These are phyloP conservation scores for Lodderomyces theae DNA, from an alignment of 1,139 yeast genomes.

Conservation along the genomic window DNA sequence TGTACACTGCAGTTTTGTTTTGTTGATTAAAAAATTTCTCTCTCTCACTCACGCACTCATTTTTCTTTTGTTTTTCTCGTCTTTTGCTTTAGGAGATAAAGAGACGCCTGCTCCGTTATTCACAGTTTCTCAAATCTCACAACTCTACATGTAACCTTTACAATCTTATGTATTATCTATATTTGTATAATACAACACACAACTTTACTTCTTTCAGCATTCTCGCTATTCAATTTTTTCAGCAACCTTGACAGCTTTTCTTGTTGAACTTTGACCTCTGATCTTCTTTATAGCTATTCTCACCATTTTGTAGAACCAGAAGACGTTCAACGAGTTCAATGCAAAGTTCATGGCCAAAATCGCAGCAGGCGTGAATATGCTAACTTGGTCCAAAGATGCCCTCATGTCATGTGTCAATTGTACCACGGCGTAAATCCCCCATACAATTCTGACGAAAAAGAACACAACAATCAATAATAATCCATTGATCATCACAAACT, in stretches of 20 bases:
- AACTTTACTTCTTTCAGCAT: too few species aligned
- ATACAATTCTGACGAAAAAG: slow-evolving; percentile 73
- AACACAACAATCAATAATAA: slow-evolving; percentile 64
- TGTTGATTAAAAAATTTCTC: not conserved
- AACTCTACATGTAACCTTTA: too few species aligned
- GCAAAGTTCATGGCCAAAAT: slow-evolving; percentile 62
- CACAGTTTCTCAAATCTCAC: too few species aligned
- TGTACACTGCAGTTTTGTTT: too few species aligned
- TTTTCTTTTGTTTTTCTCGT: too few species aligned
- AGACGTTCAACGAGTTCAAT: slow-evolving; percentile 66
- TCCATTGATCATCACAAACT: slow-evolving; percentile 64
- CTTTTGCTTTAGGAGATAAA: too few species aligned
- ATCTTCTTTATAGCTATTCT: slow-evolving; percentile 59
- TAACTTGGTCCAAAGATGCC: slow-evolving; percentile 29
- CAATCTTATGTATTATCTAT: not conserved
- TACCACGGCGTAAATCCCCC: slow-evolving; percentile 80
- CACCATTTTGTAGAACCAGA: slow-evolving; percentile 85
- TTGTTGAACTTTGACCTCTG: slow-evolving; percentile 22
- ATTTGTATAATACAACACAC: too few species aligned
- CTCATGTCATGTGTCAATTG: slow-evolving; percentile 54
- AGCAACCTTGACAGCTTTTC: slow-evolving; percentile 21
- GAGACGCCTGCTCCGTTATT: too few species aligned
- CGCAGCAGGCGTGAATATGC: slow-evolving; percentile 28
- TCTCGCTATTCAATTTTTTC: slow-evolving; percentile 22
- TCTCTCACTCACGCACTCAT: not conserved